Evolutionary conservation across 495 filamentous ascomycete genomes (phyloP), one percentile per base, ranked within the genome.

Genomic region (Neurospora tetrasperma): DNA sequence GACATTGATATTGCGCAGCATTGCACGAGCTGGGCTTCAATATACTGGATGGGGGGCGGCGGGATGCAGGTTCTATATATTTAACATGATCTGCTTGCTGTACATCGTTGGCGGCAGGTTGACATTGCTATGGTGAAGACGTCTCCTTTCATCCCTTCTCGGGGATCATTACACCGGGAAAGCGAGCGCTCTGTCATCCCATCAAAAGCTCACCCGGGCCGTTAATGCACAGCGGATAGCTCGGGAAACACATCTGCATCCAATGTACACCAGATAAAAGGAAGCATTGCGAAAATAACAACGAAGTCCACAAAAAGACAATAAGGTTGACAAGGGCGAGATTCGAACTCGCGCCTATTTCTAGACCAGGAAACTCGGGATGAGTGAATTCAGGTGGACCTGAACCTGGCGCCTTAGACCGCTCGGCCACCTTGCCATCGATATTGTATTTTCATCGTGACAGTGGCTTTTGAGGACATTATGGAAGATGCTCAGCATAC

Each of bases 341-440:
- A 80, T 80, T 80, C 79, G 79, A 80, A 80, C 79, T 75, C 78
- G 72, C 79, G 79, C 79, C 75, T 71, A 74, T 78, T 75, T 70
- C 71, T 76, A 76, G 75, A 79, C 78, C 72, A 76, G 73, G 76
- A 79, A 78, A 46, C 54, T 59, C 72, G 69, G 39, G 40, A 8
- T 27, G 73, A 75, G 62, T 39, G 11, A 71, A 73, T 75, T 73
- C 73, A 74, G 71, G 71, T 76, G 71, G 48, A 41, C 78, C 78
- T 79, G 78, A 79, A 79, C 75, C 73, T 75, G 71, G 78, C 78
- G 78, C 78, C 78, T 79, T 79, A 71, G 78, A 79, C 78, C 78
- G 75, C 78, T 79, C 77, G 78, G 78, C 78, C 77, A 79, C 70
- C 73, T 77, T 75, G 75, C 78, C 76, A 16, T 27, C 5, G 54